Conservation (phyloP, 352 stramenopile genomes). For the Phytopythium helicoides region DNA sequence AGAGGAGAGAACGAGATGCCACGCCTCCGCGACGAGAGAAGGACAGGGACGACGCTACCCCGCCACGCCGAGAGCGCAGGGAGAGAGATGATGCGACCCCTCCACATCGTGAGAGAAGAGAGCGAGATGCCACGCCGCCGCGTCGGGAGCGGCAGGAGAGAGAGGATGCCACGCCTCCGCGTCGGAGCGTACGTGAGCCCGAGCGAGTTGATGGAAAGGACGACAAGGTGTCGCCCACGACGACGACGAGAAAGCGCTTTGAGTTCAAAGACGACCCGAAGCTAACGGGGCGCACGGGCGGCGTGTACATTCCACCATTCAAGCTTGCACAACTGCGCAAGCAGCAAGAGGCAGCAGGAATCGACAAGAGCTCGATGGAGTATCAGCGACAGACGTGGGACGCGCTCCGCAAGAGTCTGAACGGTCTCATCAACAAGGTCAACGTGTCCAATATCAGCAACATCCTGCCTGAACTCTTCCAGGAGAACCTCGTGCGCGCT, state of each 20-base stretch:
- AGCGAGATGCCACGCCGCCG: no score
- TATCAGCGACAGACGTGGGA: conserved; percentile 95
- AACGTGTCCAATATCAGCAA: conserved; percentile 94
- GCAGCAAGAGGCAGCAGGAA: conserved; percentile 24
- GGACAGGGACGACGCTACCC: conserved; percentile 8
- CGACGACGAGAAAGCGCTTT: conserved; percentile 9
- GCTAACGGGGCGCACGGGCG: conserved; percentile 68
- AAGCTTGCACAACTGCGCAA: conserved; percentile 84
- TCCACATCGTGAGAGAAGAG: no score
- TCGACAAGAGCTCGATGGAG: conserved; percentile 58
- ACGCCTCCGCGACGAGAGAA: no score
- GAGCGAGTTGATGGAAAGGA: background rate
- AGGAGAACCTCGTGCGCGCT: conserved; percentile 97
- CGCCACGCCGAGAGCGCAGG: no score
- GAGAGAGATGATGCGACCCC: no score
- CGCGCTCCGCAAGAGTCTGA: conserved; percentile 96
- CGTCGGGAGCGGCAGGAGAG: no score
- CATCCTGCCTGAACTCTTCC: conserved; percentile 95
- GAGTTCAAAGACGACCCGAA: conserved; percentile 34
- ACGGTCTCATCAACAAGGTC: conserved; percentile 98
- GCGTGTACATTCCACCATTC: conserved; percentile 92
- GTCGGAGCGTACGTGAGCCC: conserved; percentile 8
- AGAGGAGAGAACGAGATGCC: no score
- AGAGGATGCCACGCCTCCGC: conserved; percentile 23
- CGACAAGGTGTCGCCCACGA: conserved; percentile 5